phyloP scores from a whole-genome alignment of 768 basidiomycete species.

The Amanita phalloides region DNA sequence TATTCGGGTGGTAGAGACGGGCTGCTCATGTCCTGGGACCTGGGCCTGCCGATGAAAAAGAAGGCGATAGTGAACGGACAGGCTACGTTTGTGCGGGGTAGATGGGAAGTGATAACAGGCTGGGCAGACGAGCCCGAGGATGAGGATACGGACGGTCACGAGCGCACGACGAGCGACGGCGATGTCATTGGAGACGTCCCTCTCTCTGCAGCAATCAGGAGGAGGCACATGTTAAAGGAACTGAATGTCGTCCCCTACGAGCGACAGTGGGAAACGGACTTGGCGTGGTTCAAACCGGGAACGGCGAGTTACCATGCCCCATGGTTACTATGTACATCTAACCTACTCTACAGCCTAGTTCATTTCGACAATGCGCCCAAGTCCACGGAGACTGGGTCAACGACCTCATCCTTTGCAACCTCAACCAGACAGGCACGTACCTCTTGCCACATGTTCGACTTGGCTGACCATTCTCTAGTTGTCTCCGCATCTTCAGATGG shows the following conservation, averaged over 20 bases:
- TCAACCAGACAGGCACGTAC: conserved; percentile 72
- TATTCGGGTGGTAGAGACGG: conserved; percentile 90
- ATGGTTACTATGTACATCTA: not conserved
- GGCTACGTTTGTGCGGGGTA: conserved; percentile 16
- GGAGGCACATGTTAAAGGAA: conserved; percentile 24
- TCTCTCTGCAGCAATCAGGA: conserved; percentile 13
- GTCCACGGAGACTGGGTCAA: conserved; percentile 95
- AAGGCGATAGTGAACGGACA: conserved; percentile 20
- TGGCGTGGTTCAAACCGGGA: conserved; percentile 33
- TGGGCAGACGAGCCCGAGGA: conserved; percentile 65
- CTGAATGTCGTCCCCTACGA: conserved; percentile 46
- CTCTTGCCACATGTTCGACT: not conserved
- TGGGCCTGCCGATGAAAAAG: conserved; percentile 55
- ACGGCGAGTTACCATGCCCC: conserved; percentile 28
- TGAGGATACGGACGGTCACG: conserved; percentile 52
- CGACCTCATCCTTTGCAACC: conserved; percentile 84
- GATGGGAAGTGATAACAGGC: conserved; percentile 80
- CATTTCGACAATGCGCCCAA: conserved; percentile 84
- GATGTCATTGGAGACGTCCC: conserved; percentile 69
- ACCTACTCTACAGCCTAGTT: conserved; percentile 29
- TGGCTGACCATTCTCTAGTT: conserved; percentile 30
- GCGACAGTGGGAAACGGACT: conserved; percentile 72
- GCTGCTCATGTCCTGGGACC: conserved; percentile 80
- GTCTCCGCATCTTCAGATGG: conserved; percentile 95
- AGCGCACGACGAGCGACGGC: conserved; percentile 50